Conservation (phyloP, 768 basidiomycete genomes). For the Solioccasus polychromus region DNA sequence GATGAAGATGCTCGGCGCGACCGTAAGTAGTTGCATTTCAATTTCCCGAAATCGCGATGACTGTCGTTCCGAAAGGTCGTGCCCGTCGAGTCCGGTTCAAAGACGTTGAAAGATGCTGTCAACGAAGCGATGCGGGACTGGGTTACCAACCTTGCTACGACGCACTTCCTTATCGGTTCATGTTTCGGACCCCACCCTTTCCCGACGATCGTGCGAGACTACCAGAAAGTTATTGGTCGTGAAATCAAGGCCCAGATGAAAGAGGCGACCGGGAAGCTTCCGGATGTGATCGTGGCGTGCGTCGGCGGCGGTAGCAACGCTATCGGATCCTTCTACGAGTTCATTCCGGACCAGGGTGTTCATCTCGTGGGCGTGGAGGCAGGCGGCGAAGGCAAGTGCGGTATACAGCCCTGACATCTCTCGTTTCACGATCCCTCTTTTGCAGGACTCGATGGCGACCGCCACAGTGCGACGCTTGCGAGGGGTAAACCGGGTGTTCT, state of each 20-base stretch:
- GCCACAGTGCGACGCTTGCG: constrained; percentile 93
- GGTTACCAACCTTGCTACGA: constrained; percentile 93
- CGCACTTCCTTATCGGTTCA: constrained; percentile 96
- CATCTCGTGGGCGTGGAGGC: constrained; percentile 94
- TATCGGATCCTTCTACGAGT: constrained; percentile 97
- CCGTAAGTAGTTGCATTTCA: constrained; percentile 40
- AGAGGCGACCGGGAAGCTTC: constrained; percentile 75
- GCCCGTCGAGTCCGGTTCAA: constrained; percentile 89
- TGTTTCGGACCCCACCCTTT: constrained; percentile 98
- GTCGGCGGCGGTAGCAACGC: constrained; percentile 98
- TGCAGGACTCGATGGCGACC: constrained; percentile 71
- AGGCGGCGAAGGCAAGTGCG: constrained; percentile 97
- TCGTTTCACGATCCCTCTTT: background rate
- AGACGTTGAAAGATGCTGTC: constrained; percentile 96
- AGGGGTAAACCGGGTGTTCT: constrained; percentile 92
- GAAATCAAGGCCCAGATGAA: constrained; percentile 90
- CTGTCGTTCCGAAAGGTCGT: constrained; percentile 59
- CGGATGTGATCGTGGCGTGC: constrained; percentile 93
- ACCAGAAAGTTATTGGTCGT: constrained; percentile 91
- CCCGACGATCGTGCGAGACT: constrained; percentile 98
- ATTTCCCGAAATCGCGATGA: no score
- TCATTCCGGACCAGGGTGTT: constrained; percentile 85
- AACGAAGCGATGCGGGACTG: constrained; percentile 99
- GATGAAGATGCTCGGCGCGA: constrained; percentile 95
- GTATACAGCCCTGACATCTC: constrained; percentile 39